These are phyloP conservation scores for Metarhizium anisopliae DNA, from an alignment of 2,329 filamentous ascomycete genomes.

Conservation along the genomic window DNA sequence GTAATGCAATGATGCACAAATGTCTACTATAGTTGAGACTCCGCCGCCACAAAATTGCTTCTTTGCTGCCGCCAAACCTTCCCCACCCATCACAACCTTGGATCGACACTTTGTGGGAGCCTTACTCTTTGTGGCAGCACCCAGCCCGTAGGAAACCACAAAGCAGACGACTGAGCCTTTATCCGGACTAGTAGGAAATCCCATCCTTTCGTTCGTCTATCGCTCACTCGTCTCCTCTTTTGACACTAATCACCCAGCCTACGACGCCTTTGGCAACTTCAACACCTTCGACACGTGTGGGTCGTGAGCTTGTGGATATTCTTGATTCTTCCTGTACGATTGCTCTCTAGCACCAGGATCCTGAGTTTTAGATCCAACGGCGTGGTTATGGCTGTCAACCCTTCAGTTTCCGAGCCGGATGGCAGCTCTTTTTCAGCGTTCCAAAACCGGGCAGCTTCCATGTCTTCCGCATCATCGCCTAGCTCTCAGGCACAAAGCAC, in stretches of 20 bases:
- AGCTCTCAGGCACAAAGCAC: conserved; percentile 4
- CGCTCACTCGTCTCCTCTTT: background rate
- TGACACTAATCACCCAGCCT: background rate
- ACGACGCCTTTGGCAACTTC: background rate
- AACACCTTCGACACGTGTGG: background rate
- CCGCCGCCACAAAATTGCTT: conserved; percentile 3
- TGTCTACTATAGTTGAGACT: background rate
- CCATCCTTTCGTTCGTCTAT: background rate
- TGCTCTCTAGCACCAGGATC: background rate
- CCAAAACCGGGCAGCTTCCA: background rate
- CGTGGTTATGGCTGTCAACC: background rate
- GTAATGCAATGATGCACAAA: background rate
- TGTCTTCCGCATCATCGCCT: conserved; percentile 6
- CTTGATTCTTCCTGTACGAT: background rate
- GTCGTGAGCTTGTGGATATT: background rate
- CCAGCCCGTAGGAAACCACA: background rate
- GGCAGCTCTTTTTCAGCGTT: background rate
- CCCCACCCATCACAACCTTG: background rate
- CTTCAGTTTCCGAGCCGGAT: conserved; percentile 1
- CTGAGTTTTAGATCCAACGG: background rate
- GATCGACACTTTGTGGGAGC: background rate
- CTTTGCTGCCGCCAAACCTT: background rate
- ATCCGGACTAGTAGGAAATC: background rate
- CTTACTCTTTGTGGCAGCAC: background rate
- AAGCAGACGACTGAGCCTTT: background rate